Evolutionary conservation across 352 stramenopile species (phyloP).

Genomic region (Phytophthora pluvialis): DNA sequence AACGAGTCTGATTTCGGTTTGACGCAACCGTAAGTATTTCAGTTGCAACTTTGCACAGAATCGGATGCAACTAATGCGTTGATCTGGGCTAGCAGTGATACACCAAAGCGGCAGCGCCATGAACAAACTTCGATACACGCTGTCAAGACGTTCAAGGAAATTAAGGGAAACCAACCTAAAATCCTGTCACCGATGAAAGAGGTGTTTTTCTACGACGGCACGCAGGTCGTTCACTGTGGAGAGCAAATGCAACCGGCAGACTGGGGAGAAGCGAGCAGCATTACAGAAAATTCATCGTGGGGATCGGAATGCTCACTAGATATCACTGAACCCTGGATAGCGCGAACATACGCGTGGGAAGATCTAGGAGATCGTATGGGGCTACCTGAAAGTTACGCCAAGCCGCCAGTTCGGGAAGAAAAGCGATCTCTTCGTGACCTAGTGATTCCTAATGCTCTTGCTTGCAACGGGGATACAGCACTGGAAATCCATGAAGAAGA

Average conservation of each 20-base stretch:
- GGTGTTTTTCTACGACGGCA: slow-evolving; percentile 44
- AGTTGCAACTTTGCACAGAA: not conserved
- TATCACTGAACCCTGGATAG: slow-evolving; percentile 37
- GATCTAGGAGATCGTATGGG: slow-evolving; percentile 42
- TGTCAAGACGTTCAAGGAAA: not conserved
- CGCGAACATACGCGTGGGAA: slow-evolving; percentile 49
- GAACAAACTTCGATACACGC: not conserved
- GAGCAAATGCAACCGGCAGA: slow-evolving; percentile 14
- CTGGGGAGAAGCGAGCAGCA: slow-evolving; percentile 33
- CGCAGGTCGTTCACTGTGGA: slow-evolving; percentile 29
- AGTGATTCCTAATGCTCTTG: slow-evolving; percentile 30
- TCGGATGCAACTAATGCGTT: slow-evolving; percentile 7
- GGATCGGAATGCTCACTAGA: slow-evolving; percentile 35
- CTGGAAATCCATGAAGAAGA: slow-evolving; percentile 66
- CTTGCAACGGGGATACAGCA: slow-evolving; percentile 5
- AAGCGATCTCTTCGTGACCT: slow-evolving; percentile 33
- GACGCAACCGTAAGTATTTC: slow-evolving; percentile 18
- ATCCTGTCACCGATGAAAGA: slow-evolving; percentile 18
- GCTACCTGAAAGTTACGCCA: slow-evolving; percentile 25
- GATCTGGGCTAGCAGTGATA: slow-evolving; percentile 13
- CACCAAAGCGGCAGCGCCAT: slow-evolving; percentile 6
- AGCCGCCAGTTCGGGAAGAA: slow-evolving; percentile 16
- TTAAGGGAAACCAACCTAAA: slow-evolving; percentile 9
- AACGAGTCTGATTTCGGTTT: slow-evolving; percentile 4
- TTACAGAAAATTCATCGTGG: slow-evolving; percentile 48